Base-by-base conservation (phyloP, 495 filamentous ascomycete genomes). In the Penicillium waksmanii region DNA sequence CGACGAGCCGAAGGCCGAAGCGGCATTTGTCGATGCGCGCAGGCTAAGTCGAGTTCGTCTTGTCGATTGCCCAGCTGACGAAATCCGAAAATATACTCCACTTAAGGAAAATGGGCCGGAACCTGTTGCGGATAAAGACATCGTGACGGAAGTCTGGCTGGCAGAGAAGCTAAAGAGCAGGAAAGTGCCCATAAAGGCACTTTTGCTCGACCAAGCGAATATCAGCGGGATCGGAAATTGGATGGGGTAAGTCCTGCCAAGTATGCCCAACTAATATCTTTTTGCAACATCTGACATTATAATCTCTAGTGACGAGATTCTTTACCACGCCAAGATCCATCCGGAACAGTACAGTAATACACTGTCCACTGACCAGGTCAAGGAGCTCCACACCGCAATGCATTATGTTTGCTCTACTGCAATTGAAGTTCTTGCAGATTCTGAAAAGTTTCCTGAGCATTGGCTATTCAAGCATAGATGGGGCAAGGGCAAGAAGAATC, bases 141-240 rank as follows among this genome's bases (percentile, higher is more conserved):
- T 85, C 9, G 82, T 97, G 46, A 92, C 87, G 0, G 81, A 86
- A 56, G 81, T 82, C 3, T 98, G 88, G 83, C 70, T 98, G 27
- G 68, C 66, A 19, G 68, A 83, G 56, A 92, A 91, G 72, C 70
- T 97, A 70, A 76, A 68, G 43, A 85, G 79, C 38, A 92, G 92
- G 55, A 88, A 84, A 55, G 88, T 96, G 1, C 91, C 94, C 0
- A 79, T 98, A 48, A 97, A 97, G 68, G 88, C 91, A 0, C 77
- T 96, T 51, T 73, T 98, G 19, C 80, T 97, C 12, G 91, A 97
- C 66, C 95, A 98, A 70, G 80, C 84, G n/a, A 89, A 88, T 65
- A 87, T 98, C 52, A 93, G 91, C 65, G 95, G 95, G 5, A 91
- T 98, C 50, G 95, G 95, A 2, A 98, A 97, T 64, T 98, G 94